These are phyloP conservation scores for Chamaecyparis obtusa DNA, from an alignment of 75 land plant genomes.

Conservation along the genomic window DNA sequence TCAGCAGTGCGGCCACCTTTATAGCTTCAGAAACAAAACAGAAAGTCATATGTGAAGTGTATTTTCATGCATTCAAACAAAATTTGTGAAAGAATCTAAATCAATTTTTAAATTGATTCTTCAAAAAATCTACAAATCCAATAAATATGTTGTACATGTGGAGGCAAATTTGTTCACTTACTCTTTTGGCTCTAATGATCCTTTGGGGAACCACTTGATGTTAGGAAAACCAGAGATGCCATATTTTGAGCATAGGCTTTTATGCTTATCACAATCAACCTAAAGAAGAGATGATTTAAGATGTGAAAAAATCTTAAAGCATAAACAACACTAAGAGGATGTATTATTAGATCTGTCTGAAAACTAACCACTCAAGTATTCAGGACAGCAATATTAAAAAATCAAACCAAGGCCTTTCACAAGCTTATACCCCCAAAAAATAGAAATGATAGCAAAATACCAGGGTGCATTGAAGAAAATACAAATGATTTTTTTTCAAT, in stretches of 20 bases:
- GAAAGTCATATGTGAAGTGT: background rate
- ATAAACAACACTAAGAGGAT: background rate
- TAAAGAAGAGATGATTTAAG: conserved; percentile 16
- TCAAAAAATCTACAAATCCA: background rate
- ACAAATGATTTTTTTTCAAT: too few relatives aligned
- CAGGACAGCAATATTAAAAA: background rate
- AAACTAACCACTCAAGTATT: background rate
- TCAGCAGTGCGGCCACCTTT: conserved; percentile 92
- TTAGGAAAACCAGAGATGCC: conserved; percentile 92
- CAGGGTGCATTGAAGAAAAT: too few relatives aligned
- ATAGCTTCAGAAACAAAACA: conserved; percentile 47
- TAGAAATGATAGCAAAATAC: background rate
- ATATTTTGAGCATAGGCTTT: conserved; percentile 81
- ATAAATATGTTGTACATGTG: background rate
- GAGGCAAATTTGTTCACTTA: conserved; percentile 27
- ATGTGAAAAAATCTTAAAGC: background rate
- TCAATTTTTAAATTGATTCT: background rate
- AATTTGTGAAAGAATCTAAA: background rate
- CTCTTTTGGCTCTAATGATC: conserved; percentile 96
- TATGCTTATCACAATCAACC: conserved; percentile 98
- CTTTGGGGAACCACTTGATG: conserved; percentile 95
- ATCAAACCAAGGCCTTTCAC: background rate
- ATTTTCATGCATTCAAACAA: background rate
- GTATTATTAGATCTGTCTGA: background rate
- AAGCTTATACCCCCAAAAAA: background rate